phyloP scores from a whole-genome alignment of 2,329 filamentous ascomycete genomes.

The Clonostachys rhizophaga region DNA sequence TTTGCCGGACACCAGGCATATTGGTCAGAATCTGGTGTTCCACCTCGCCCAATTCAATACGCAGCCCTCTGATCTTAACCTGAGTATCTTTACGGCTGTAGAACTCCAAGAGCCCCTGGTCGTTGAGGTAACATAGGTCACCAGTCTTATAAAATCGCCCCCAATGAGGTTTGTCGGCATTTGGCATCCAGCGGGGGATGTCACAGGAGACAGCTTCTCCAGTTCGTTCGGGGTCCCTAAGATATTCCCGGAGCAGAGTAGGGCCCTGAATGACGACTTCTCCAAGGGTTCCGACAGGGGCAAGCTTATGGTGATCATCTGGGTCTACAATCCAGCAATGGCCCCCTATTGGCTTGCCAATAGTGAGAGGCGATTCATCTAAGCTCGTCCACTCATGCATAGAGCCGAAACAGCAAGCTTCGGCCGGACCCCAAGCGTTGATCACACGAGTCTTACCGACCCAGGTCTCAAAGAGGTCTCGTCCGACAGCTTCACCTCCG shows the following conservation, averaged over 20 bases:
- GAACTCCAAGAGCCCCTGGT: slow-evolving; percentile 1
- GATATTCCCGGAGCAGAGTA: slow-evolving; percentile 37
- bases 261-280: slow-evolving; percentile 18
- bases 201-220: slow-evolving; percentile 3
- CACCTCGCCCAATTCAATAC: slow-evolving; percentile 32
- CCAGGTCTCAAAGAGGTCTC: slow-evolving; percentile 5
- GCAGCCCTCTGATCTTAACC: slow-evolving; percentile 47
- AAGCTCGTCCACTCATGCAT: slow-evolving; percentile 1
- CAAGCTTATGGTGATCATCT: slow-evolving; percentile 1
- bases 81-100: slow-evolving; percentile 14
- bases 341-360: slow-evolving; percentile 4
- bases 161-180: neutral
- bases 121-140: slow-evolving; percentile 1
- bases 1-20: neutral
- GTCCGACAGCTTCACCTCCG: slow-evolving; percentile 3
- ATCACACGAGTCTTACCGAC: slow-evolving; percentile 1
- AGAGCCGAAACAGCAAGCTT: slow-evolving; percentile 4
- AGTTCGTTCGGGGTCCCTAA: slow-evolving; percentile 26
- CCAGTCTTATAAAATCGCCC: slow-evolving; percentile 8
- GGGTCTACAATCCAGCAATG: slow-evolving; percentile 5
- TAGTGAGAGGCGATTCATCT: neutral
- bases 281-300: slow-evolving; percentile 5
- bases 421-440: slow-evolving; percentile 5
- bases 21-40: slow-evolving; percentile 1
- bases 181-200: neutral